Base-by-base conservation (phyloP, 768 basidiomycete genomes). In the Bullera alba region DNA sequence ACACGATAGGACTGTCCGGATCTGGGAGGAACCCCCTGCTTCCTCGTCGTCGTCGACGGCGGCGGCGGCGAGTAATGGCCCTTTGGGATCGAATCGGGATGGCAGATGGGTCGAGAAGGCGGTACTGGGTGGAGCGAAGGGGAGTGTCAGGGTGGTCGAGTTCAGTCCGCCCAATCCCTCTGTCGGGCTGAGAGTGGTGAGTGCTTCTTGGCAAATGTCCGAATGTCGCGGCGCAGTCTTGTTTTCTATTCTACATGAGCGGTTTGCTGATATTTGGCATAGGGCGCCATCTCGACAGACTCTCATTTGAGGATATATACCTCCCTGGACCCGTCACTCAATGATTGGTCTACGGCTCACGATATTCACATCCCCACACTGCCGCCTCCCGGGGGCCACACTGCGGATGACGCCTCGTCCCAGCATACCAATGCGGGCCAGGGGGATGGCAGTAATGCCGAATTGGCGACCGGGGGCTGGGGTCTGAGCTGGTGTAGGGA, bases 401-500 rank as follows among this genome's bases (percentile, higher is more conserved):
- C n/a, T n/a, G n/a, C n/a, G n/a, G n/a, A n/a, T n/a, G n/a, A 36
- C 53, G 17, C 12, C 39, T 26, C 22, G 36, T 15, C 30, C 38
- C 27, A 80, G 58, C 77, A 84, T n/a, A n/a, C n/a, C n/a, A n/a
- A n/a, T n/a, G n/a, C n/a, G n/a, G 35, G 86, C 7, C 39, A 19
- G 2, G 35, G 29, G 22, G 34, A 36, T 4, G 29, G 29, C 5
- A 37, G 19, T 8, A 92, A 59, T 5, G 42, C 43, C 1, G 63
- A 67, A 32, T 42, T 62, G 70, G 88, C 88, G 2, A 84, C 89
- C 48, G 89, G 89, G 3, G 92, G 87, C 1, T 96, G 90, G 90
- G 85, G 83, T 50, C 73, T 99, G 36, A 85, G 85, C 6, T 99
- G 92, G 91, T 96, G 92, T 73, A 88, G 89, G 65, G 95, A 97